A percentile compares a stretch with the other conserved stretches of the same genome.
These are phyloP conservation scores for Basipetospora chlamydospora DNA, from an alignment of 2,329 filamentous ascomycete species.

Conservation along the genomic window DNA sequence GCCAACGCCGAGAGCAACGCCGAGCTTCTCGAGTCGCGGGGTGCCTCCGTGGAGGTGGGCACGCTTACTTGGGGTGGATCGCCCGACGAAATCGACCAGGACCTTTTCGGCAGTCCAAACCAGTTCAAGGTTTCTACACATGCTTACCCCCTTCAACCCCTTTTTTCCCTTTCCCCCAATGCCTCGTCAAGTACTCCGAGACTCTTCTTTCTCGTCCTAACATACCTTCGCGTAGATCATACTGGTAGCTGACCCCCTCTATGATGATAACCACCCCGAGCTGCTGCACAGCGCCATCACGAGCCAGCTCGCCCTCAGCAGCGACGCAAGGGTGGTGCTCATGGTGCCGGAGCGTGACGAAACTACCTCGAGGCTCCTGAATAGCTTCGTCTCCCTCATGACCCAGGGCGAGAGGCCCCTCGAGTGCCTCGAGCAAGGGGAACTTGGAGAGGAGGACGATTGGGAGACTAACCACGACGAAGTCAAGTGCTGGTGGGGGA, in stretches of 20 bases:
- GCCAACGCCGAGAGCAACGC: conserved; percentile 57
- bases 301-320: conserved; percentile 44
- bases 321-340: conserved; percentile 52
- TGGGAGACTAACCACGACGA: conserved; percentile 40
- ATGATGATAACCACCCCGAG: conserved; percentile 67
- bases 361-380: conserved; percentile 46
- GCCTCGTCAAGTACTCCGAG: neutral
- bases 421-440: conserved; percentile 42
- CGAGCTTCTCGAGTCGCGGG: conserved; percentile 34
- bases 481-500: conserved; percentile 56
- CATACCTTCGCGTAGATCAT: conserved; percentile 41
- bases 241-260: conserved; percentile 74
- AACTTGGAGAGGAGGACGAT: conserved; percentile 56
- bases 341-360: conserved; percentile 69
- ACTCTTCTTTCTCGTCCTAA: neutral
- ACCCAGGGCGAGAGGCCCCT: conserved; percentile 26
- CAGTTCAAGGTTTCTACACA: conserved; percentile 33
- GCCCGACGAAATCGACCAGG: conserved; percentile 25
- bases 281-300: conserved; percentile 59
- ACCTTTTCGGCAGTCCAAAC: conserved; percentile 26
- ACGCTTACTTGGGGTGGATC: conserved; percentile 60
- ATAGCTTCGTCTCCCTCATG: conserved; percentile 50
- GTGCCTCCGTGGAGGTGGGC: conserved; percentile 45
- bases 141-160: neutral
- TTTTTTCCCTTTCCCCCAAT: neutral